Base-by-base conservation (phyloP, 192 early-diverging fungal genomes). In the Allomyces arbusculus region DNA sequence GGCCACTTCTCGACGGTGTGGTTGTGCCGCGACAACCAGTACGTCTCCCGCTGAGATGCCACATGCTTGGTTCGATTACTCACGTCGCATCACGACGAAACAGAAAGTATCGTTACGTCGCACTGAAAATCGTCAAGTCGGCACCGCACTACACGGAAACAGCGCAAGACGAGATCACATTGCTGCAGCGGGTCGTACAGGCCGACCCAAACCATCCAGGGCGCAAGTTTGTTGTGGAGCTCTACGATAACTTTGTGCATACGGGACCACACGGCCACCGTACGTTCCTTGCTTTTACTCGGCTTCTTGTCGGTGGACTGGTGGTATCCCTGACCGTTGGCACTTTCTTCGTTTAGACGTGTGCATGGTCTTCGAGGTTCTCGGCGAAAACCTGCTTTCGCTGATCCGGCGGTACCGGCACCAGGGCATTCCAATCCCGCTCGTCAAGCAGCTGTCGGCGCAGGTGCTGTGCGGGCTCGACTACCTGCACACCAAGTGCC, bases 1-100 rank as follows among this genome's bases (percentile, higher is more conserved):
- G 95, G 95, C 19, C 95, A 98, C 69, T 98, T 98, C 69, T 93
- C 91, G 24, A 98, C 95, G 0, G 95, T 98, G 10, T 98, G 95
- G 95, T 82, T 98, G 62, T 89, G 86, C 14, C 78, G 80, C 63
- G 92, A 97, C 72, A 71, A 72, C 66, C 75, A 79, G 81, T 62
- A 33, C 62, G 23, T 66, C 16, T n/a, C n/a, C 20, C 50, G 16
- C 50, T 20, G 20, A 1, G 50, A 58, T n/a, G 50, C 50, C 9
- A 16, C 22, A 3, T 25, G 24, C 7, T 40, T 40, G 33, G 33
- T 0, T 7, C 7, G 33, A 8, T 40, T 40, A 40, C 33, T 23
- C n/a, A 69, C 11, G n/a, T 25, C 22, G 16, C 14, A 20, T 20
- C 62, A 73, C 28, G n/a, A 20, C 6, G 24, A 58, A 61, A n/a